phyloP scores from a whole-genome alignment of 805 yeast genomes.

The Metschnikowia koreensis region DNA sequence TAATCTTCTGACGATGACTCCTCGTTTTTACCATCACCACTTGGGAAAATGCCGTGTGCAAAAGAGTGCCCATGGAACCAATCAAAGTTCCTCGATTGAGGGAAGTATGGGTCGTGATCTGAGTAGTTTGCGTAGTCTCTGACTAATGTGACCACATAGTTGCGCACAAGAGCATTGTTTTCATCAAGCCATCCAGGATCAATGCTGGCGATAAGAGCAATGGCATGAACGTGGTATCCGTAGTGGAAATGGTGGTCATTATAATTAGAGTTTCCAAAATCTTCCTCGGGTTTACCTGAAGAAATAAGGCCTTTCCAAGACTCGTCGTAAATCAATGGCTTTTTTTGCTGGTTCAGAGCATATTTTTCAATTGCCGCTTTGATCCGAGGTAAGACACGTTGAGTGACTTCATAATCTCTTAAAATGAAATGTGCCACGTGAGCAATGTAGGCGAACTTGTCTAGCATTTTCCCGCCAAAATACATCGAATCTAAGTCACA shows the following conservation, averaged over 20 bases:
- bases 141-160: slow-evolving; percentile 57
- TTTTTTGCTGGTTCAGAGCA: slow-evolving; percentile 62
- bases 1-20: slow-evolving; percentile 76
- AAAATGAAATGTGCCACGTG: slow-evolving; percentile 69
- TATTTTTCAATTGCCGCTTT: slow-evolving; percentile 70
- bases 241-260: slow-evolving; percentile 79
- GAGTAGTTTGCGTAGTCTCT: slow-evolving; percentile 68
- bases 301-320: slow-evolving; percentile 79
- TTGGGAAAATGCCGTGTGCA: slow-evolving; percentile 69
- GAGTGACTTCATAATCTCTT: slow-evolving; percentile 52
- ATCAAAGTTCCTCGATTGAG: slow-evolving; percentile 66
- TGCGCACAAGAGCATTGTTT: slow-evolving; percentile 33
- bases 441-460: slow-evolving; percentile 85
- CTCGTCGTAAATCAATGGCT: slow-evolving; percentile 76
- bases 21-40: slow-evolving; percentile 76
- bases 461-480: slow-evolving; percentile 82
- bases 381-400: slow-evolving; percentile 51
- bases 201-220: slow-evolving; percentile 63
- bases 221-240: slow-evolving; percentile 71
- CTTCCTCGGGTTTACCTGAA: slow-evolving; percentile 59
- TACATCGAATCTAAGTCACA: slow-evolving; percentile 84
- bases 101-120: slow-evolving; percentile 54
- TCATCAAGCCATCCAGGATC: slow-evolving; percentile 42
- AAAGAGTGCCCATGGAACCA: slow-evolving; percentile 79
- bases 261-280: slow-evolving; percentile 70